Evolutionary conservation across 2,329 filamentous ascomycete species (phyloP), one percentile per base, ranked within the genome.

Genomic region (Pezicula carpinea): DNA sequence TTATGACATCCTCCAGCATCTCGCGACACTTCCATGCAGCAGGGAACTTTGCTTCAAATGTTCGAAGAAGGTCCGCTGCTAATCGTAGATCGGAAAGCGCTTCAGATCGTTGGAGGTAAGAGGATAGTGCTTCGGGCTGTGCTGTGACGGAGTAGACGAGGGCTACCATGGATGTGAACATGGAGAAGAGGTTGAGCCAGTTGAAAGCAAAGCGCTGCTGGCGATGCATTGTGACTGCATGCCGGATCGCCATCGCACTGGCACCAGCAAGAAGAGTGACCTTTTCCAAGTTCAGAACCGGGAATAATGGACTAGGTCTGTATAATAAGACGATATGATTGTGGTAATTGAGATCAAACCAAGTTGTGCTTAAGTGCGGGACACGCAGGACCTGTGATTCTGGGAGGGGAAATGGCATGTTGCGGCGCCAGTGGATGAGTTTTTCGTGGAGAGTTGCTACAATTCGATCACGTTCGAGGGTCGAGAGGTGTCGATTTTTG

Each of bases 321-420:
- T 74, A 73, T 4, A 74, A 56, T 58, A 71, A 67, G 11, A 66
- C 66, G 1, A 73, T 54, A 41, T 74, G 71, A 0, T 65, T 70
- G 51, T 73, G 73, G 53, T 70, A 74, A 54, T 74, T 74, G 38
- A 72, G 66, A 44, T 74, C 71, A 52, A 69, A 74, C 71, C 71
- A 74, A 46, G 57, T 66, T 6, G 63, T 70, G 34, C 57, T 67
- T 3, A 73, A 57, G 46, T 74, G 71, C 1, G 71, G 71, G 1
- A 74, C 69, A 7, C 60, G 59, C 7, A 23, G n/a, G 5, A 59
- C 60, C 52, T 65, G 57, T 18, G 64, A 48, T 21, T 70, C 65
- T 0, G 69, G 68, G 1, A 72, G 54, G 1, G 69, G 69, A 42
- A 72, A 72, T 0, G 69, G 69, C 68, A 71, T 72, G 46, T 54